Evolutionary conservation across 1,284 basidiomycete genomes (phyloP).

Genomic region (Pseudozyma hubeiensis): DNA sequence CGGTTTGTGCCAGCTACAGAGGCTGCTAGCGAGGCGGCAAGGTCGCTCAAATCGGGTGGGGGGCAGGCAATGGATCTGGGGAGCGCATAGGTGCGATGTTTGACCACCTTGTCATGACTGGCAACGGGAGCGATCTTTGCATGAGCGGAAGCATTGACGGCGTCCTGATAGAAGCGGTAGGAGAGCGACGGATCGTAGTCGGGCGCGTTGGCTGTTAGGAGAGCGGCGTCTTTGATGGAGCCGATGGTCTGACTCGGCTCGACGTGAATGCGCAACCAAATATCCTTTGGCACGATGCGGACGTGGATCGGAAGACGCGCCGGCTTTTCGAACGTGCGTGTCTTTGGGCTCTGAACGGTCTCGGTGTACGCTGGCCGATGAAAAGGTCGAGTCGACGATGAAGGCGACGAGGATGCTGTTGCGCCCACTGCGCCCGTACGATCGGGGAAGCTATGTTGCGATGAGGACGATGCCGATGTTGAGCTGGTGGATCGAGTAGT

Average conservation of each 20-base stretch:
- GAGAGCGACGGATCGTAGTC: conserved; percentile 41
- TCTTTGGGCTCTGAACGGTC: background rate
- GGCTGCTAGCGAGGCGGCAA: conserved; percentile 7
- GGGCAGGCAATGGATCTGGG: conserved; percentile 40
- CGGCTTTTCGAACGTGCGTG: background rate
- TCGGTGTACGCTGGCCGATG: background rate
- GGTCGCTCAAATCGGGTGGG: conserved; percentile 18
- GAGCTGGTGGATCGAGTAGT: conserved; percentile 29
- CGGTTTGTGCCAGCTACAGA: background rate
- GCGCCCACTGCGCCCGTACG: background rate
- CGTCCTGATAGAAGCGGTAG: conserved; percentile 49
- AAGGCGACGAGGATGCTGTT: conserved; percentile 4
- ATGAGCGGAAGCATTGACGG: conserved; percentile 26
- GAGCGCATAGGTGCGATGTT: conserved; percentile 28
- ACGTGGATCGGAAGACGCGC: conserved; percentile 49
- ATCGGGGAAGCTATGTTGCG: conserved; percentile 11
- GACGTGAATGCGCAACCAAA: conserved; percentile 56
- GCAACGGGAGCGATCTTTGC: conserved; percentile 36
- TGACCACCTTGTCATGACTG: conserved; percentile 28
- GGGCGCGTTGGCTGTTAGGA: conserved; percentile 36
- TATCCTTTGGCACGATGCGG: conserved; percentile 58
- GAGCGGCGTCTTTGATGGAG: conserved; percentile 48
- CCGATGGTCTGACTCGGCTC: conserved; percentile 45
- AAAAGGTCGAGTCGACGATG: background rate
- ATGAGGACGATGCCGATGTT: conserved; percentile 21